These are phyloP conservation scores for Takakia lepidozioides DNA, from an alignment of 225 moss, liverwort and hornwort genomes.

Conservation along the genomic window DNA sequence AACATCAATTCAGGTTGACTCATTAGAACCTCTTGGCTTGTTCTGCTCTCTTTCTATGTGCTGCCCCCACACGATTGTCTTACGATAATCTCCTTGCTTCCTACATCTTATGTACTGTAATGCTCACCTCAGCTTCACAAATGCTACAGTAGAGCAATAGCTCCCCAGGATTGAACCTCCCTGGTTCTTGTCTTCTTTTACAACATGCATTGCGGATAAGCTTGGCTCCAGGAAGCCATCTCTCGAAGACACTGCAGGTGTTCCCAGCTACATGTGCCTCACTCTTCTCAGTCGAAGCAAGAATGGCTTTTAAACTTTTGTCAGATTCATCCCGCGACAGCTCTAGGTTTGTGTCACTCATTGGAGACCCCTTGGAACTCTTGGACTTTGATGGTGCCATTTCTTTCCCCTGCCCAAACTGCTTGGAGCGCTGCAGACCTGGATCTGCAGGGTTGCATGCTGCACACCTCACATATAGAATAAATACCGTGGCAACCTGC, in stretches of 20 bases:
- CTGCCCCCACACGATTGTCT: too few relatives aligned
- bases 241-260: too few relatives aligned
- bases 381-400: conserved; percentile 18
- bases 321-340: conserved; percentile 21
- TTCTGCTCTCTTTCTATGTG: too few relatives aligned
- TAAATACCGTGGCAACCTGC: conserved; percentile 60
- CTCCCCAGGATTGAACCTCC: conserved; percentile 46
- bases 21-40: too few relatives aligned
- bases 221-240: too few relatives aligned
- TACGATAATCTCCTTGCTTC: too few relatives aligned
- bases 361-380: conserved; percentile 4
- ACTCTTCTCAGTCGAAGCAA: conserved; percentile 3
- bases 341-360: conserved; percentile 16
- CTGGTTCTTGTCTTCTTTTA: conserved; percentile 24
- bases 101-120: too few relatives aligned
- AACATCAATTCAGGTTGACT: too few relatives aligned
- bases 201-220: not conserved
- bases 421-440: conserved; percentile 49
- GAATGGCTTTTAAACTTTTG: conserved; percentile 10
- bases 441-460: conserved; percentile 95
- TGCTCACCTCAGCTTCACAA: conserved; percentile 83
- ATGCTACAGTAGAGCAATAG: conserved; percentile 81
- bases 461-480: conserved; percentile 77
- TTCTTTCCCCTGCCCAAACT: conserved; percentile 14
- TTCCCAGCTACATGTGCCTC: not conserved